A percentile compares a stretch with the other conserved stretches of the same genome.
Evolutionary conservation across 805 yeast genomes (phyloP).

Genomic region (Priceomyces medius): DNA sequence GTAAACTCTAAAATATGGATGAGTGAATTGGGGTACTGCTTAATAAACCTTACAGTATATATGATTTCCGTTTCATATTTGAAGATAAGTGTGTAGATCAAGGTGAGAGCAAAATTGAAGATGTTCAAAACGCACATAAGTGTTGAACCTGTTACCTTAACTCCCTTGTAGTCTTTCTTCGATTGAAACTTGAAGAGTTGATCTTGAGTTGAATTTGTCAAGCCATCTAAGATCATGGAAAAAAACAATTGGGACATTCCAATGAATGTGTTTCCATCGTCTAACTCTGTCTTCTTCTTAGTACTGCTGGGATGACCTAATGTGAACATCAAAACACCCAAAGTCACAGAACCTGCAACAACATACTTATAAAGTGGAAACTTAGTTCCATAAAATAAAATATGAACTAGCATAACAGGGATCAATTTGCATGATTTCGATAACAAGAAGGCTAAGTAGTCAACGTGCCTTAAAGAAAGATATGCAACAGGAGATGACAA

Average conservation of each 20-base stretch:
- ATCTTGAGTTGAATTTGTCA: conserved; percentile 93
- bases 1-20: conserved; percentile 66
- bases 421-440: conserved; percentile 92
- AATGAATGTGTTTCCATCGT: conserved; percentile 42
- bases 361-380: conserved; percentile 76
- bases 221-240: conserved; percentile 82
- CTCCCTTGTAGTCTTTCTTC: conserved; percentile 10
- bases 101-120: conserved; percentile 46
- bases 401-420: conserved; percentile 89
- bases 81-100: conserved; percentile 45
- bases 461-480: conserved; percentile 75
- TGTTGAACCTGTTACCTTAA: conserved; percentile 75
- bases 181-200: conserved; percentile 57
- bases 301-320: conserved; percentile 38
- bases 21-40: conserved; percentile 51
- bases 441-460: conserved; percentile 76
- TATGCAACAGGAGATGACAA: conserved; percentile 82
- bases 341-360: conserved; percentile 76
- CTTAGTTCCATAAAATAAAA: conserved; percentile 61
- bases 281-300: conserved; percentile 23
- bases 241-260: conserved; percentile 61
- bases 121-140: conserved; percentile 71
- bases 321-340: conserved; percentile 82
- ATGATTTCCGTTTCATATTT: conserved; percentile 46
- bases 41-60: conserved; percentile 50